Evolutionary conservation across 768 basidiomycete species (phyloP), one percentile per base, ranked within the genome.

Genomic region (Calocera cornea): DNA sequence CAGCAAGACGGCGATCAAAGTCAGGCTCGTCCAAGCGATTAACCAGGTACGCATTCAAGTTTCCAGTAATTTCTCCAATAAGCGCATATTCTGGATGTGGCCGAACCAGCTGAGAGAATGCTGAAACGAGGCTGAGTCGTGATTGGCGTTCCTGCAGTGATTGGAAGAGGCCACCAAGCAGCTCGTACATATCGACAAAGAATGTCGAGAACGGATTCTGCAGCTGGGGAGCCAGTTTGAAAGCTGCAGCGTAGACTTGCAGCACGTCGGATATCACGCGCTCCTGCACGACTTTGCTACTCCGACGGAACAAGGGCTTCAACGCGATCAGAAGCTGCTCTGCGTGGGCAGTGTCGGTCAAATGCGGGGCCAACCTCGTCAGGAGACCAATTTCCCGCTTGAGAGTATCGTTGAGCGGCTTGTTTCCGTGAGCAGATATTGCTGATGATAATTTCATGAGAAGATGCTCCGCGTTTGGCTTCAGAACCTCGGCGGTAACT

Each of bases 1-100:
- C 93, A 0, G 77, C 75, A 1, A 98, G 79, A 1, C 97, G 87
- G 33, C 85, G 82, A 67, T 95, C 90, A 70, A 97, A 97, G 75
- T 98, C 92, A 1, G 94, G 90, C 73, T 98, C 94, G 67, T 95
- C 92, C 36, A 93, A 76, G 7, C 93, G 83, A 72, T 86, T 88
- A 0, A 76, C 75, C 0, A 94, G 95, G 74, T 87, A 99, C 0
- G 95, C 87, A 72, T 98, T 98, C 70, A 98, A 80, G 0, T 81
- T 81, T 8, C 82, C 82, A 66, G 92, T 72, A 2, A 94, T 76
- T 7, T 79, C 75, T 0, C 86, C 82, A 0, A 91, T 69, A 68
- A 34, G 72, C 67, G 47, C 34, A 33, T 60, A 60, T 44, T 77
- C 72, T 22, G 92, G 77, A 1, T 80, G 76, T 0, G 75, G 68